phyloP scores from a whole-genome alignment of 306 rosid genomes.

The Gynostemma pentaphyllum region DNA sequence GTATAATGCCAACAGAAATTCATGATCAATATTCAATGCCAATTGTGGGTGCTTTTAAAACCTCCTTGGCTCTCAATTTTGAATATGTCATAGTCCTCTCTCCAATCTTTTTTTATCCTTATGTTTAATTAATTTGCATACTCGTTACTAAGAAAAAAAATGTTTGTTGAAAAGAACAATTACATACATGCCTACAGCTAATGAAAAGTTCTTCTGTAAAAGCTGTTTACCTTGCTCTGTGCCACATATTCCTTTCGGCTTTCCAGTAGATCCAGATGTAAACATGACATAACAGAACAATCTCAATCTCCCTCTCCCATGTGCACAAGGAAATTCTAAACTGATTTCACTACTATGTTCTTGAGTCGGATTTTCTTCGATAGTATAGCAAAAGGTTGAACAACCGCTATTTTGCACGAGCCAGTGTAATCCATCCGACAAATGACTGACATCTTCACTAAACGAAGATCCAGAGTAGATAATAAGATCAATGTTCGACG shows the following conservation, averaged over 20 bases:
- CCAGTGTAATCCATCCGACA: conserved; percentile 41
- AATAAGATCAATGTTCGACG: conserved; percentile 47
- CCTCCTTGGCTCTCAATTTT: no score
- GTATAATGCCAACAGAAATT: no score
- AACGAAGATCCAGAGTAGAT: conserved; percentile 34
- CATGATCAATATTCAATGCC: no score
- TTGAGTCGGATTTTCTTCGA: conserved; percentile 27
- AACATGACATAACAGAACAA: conserved; percentile 70
- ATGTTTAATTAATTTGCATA: no score
- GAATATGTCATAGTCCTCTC: no score
- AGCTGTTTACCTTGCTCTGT: conserved; percentile 60
- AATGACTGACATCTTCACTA: conserved; percentile 23
- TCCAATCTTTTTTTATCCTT: no score
- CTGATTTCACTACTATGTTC: conserved; percentile 12
- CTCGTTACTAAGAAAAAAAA: no score
- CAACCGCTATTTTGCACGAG: conserved; percentile 19
- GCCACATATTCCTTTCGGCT: conserved; percentile 86
- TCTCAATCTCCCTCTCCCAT: conserved; percentile 37
- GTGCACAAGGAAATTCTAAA: conserved; percentile 44
- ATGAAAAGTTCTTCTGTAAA: not conserved
- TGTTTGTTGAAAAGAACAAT: no score
- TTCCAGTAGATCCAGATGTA: conserved; percentile 94
- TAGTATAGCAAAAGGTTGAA: conserved; percentile 37
- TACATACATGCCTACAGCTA: no score
- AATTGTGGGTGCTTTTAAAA: no score